Base-by-base conservation (phyloP, 306 rosid genomes). In the Quercus wislizeni region DNA sequence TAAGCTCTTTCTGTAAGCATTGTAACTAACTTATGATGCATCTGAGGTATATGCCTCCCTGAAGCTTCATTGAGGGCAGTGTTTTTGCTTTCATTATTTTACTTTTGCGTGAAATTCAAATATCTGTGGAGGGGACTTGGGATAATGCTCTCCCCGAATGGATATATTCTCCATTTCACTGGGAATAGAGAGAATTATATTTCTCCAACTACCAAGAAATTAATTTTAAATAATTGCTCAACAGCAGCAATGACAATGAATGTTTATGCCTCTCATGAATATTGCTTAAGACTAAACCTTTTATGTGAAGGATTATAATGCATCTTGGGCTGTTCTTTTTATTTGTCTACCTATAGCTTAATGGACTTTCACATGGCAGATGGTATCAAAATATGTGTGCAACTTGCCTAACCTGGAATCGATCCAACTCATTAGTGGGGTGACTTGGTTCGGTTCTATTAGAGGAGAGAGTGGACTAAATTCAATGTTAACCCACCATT, bases 1-100 rank as follows among this genome's bases (percentile, higher is more conserved):
- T 18, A 43, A 58, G 55, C 52, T 70, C 38, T 55, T 74, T 74
- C 63, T 71, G 68, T 75, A 55, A 55, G 74, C 75, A 54, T 67
- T 63, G 79, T 68, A 74, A 76, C 75, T 63, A 73, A 55, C 69
- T 75, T 81, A 77, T 71, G 82, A 73, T 76, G 82, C 67, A 51
- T 23, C 43, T 19, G 75, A 75, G 33, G 12, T 30, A 13, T 5
- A 61, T 61, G 4, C 25, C 31, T 11, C 25, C 31, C 67, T 8
- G 0, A 4, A 25, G 17, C 3, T 8, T 13, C 13, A 25, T 61
- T 25, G 46, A 41, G 8, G 12, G 46, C 25, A 3, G 17, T 13
- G 12, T 9, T 25, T 25, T 5, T 20, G 11, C 46, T 41, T 41
- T 41, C 46, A 41, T 41, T 41, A 8, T 61, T 61, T 20, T 4